Base-by-base conservation (phyloP, 192 early-diverging fungal species). In the Borealophlyctis nickersoniae region DNA sequence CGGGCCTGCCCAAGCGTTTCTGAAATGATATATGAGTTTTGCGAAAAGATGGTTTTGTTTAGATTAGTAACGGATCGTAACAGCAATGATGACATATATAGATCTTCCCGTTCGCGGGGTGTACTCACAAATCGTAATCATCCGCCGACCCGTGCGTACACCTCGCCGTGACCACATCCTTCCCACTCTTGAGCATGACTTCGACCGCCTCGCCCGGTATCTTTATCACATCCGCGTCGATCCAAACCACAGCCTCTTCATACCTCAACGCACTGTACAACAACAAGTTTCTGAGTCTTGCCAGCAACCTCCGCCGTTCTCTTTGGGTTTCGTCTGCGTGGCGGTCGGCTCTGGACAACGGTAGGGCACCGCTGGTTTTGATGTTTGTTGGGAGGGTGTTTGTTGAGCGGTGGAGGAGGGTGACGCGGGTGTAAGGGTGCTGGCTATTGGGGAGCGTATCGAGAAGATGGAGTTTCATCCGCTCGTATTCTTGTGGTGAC, bases 91-190 rank as follows among this genome's bases (percentile, higher is more conserved):
- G n/a, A n/a, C n/a, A n/a, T n/a, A n/a, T n/a, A 48, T 48, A 48
- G 11, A 11, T 11, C 45, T n/a, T n/a, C 45, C 45, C 45, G 11
- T n/a, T n/a, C 45, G 11, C 11, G n/a, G 7, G 19, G 36, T 30
- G 7, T 26, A 58, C 29, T 59, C 65, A 50, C 22, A 67, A 33
- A 19, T 45, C 39, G 19, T 45, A 45, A 45, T 5, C n/a, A 19
- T 58, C 13, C 36, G 35, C 11, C 63, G 19, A 22, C 33, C 67
- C 23, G 24, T 36, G 2, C 30, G n/a, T 22, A 49, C 69, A 80
- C 35, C 67, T 28, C 33, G 61, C 36, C 16, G 72, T 70, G 36
- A 76, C 56, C 53, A 79, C 51, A 36, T 78, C 76, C 53, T 77
- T 73, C 27, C 57, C 52, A n/a, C 49, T 69, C 30, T 58, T 58